Evolutionary conservation across 768 basidiomycete species (phyloP).

Genomic region (Chalciporus piperatus): DNA sequence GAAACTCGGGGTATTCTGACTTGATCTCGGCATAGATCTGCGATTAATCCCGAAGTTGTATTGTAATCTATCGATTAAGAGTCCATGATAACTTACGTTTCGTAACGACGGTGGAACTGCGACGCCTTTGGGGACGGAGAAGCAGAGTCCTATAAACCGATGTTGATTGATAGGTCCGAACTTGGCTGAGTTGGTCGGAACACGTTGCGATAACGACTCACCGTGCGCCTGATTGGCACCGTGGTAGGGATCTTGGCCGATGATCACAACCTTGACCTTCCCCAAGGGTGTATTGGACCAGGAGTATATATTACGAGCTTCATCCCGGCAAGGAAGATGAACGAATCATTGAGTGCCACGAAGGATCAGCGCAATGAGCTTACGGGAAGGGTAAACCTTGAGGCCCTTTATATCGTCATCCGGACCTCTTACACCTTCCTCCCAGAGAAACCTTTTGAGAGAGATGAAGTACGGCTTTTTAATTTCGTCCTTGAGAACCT

Average conservation of each 20-base stretch:
- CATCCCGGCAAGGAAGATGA: constrained; percentile 12
- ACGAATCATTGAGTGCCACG: constrained; percentile 1
- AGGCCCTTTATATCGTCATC: constrained; percentile 43
- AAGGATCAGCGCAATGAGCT: constrained; percentile 29
- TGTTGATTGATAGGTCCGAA: constrained; percentile 5
- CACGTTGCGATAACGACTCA: constrained; percentile 30
- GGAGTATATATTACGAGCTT: constrained; percentile 83
- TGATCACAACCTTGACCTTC: constrained; percentile 82
- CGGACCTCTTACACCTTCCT: constrained; percentile 56
- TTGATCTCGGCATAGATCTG: constrained; percentile 89
- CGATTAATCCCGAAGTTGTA: constrained; percentile 14
- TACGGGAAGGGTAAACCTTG: constrained; percentile 79
- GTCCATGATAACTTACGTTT: constrained; percentile 52
- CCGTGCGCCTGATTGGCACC: constrained; percentile 81
- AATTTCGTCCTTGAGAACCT: constrained; percentile 70
- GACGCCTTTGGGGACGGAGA: constrained; percentile 84
- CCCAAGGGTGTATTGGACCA: constrained; percentile 90
- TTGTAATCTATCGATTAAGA: constrained; percentile 7
- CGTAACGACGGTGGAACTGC: constrained; percentile 74
- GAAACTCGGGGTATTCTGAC: constrained; percentile 77
- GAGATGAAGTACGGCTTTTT: constrained; percentile 73
- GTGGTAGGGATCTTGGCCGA: constrained; percentile 91
- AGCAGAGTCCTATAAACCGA: constrained; percentile 63
- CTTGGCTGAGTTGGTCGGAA: constrained; percentile 2
- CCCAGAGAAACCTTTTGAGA: constrained; percentile 67